A percentile compares a stretch with the other conserved stretches of the same genome.
Evolutionary conservation across 164 flowering plant species (phyloP).

Genomic region (Sextonia rubra): DNA sequence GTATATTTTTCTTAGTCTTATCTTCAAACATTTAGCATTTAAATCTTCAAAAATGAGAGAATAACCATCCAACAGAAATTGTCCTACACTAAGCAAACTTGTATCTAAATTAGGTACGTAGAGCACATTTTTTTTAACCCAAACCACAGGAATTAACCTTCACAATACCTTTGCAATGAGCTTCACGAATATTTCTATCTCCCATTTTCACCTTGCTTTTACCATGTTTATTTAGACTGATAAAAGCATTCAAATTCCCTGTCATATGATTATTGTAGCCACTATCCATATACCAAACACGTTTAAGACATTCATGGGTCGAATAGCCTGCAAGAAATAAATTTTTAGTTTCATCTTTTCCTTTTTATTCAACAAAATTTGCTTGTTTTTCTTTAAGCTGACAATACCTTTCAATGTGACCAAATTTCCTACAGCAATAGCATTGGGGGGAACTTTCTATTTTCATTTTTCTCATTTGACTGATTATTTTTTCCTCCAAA

Average conservation of each 20-base stretch:
- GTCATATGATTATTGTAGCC: background rate
- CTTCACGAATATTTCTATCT: background rate
- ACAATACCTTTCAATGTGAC: background rate
- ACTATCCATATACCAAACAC: background rate
- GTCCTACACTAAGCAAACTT: too few species aligned
- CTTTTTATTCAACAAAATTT: background rate
- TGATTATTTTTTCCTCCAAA: too few species aligned
- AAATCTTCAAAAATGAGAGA: too few species aligned
- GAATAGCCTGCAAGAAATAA: too few species aligned
- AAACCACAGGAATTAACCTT: background rate
- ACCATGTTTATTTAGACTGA: background rate
- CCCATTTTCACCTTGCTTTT: background rate
- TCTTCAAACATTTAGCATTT: too few species aligned
- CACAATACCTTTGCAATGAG: background rate
- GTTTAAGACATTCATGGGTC: background rate
- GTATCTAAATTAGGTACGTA: background rate
- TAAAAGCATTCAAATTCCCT: background rate
- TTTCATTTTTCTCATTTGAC: too few species aligned
- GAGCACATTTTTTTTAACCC: too few species aligned
- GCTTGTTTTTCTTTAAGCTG: background rate
- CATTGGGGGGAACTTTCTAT: too few species aligned
- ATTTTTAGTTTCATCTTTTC: background rate
- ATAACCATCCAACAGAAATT: too few species aligned
- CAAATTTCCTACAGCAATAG: too few species aligned
- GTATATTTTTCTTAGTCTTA: too few species aligned